phyloP scores from a whole-genome alignment of 768 basidiomycete genomes.

The Postia placenta region DNA sequence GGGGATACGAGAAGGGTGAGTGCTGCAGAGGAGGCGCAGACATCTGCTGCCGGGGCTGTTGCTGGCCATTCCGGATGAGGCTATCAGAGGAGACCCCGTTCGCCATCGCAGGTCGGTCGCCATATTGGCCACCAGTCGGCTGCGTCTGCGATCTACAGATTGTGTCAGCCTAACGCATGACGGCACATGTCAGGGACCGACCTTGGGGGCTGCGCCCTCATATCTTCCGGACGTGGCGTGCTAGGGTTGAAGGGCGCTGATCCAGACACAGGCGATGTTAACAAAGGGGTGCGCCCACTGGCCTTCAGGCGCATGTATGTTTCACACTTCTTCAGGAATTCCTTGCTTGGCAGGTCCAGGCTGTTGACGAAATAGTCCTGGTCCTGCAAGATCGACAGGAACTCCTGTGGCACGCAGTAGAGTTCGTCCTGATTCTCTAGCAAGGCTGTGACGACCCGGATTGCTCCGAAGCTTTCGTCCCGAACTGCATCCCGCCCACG shows the following conservation, averaged over 20 bases:
- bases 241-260: slow-evolving; percentile 32
- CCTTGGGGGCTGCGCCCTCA: slow-evolving; percentile 20
- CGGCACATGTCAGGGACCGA: slow-evolving; percentile 3
- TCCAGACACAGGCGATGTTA: slow-evolving; percentile 30
- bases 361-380: slow-evolving; percentile 88
- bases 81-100: slow-evolving; percentile 32
- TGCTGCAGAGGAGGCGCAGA: slow-evolving; percentile 37
- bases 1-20: slow-evolving; percentile 39
- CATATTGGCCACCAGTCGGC: slow-evolving; percentile 22
- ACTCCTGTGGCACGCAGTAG: slow-evolving; percentile 90
- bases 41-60: slow-evolving; percentile 25
- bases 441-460: slow-evolving; percentile 78
- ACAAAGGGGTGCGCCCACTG: slow-evolving; percentile 44
- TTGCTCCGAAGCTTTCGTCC: slow-evolving; percentile 89
- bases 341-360: slow-evolving; percentile 87
- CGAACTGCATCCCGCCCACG: slow-evolving; percentile 78
- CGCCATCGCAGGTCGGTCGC: slow-evolving; percentile 41
- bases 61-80: slow-evolving; percentile 29
- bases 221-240: slow-evolving; percentile 18
- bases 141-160: slow-evolving; percentile 22
- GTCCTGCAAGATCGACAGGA: slow-evolving; percentile 79
- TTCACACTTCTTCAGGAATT: slow-evolving; percentile 93
- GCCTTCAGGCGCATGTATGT: slow-evolving; percentile 77
- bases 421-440: slow-evolving; percentile 94
- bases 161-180: background rate